Evolutionary conservation across 176 grass and related monocot species (phyloP).

Genomic region (Bothriochloa decipiens): DNA sequence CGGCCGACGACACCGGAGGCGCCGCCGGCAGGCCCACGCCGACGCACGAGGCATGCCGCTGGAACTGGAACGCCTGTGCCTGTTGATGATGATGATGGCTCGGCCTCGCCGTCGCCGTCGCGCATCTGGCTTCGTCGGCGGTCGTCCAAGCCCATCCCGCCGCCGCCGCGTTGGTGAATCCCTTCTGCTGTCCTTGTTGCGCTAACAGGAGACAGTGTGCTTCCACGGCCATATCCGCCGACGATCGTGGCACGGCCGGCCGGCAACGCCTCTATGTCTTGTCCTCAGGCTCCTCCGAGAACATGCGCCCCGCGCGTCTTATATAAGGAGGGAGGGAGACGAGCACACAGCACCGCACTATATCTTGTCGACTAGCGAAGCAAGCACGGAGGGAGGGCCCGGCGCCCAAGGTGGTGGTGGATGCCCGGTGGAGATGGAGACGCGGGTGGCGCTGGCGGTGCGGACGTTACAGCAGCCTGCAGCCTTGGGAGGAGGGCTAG

Average conservation of each 20-base stretch:
- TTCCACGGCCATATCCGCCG: conserved; percentile 57
- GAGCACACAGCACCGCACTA: too few relatives aligned
- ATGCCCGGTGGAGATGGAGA: conserved; percentile 11
- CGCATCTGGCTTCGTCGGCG: background rate
- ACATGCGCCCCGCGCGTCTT: background rate
- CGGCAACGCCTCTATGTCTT: background rate
- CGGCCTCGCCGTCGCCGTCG: background rate
- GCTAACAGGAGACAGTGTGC: conserved; percentile 44
- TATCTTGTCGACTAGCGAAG: background rate
- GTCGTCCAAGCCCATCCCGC: conserved; percentile 16
- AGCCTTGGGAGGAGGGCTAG: too few relatives aligned
- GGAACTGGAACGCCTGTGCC: background rate
- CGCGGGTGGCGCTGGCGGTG: conserved; percentile 25
- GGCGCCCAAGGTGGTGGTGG: conserved; percentile 4
- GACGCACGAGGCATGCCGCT: background rate
- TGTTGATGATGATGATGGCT: background rate
- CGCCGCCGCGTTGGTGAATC: background rate
- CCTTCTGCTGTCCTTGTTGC: background rate
- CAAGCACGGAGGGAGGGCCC: background rate
- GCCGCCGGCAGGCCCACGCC: background rate
- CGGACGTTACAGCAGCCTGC: conserved; percentile 12
- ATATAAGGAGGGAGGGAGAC: conserved; percentile 16
- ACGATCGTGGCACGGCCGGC: too few relatives aligned
- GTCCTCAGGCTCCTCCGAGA: background rate
- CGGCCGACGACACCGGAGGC: too few relatives aligned